phyloP scores from a whole-genome alignment of 108 stramenopile genomes.

The Poteriospumella lacustris region DNA sequence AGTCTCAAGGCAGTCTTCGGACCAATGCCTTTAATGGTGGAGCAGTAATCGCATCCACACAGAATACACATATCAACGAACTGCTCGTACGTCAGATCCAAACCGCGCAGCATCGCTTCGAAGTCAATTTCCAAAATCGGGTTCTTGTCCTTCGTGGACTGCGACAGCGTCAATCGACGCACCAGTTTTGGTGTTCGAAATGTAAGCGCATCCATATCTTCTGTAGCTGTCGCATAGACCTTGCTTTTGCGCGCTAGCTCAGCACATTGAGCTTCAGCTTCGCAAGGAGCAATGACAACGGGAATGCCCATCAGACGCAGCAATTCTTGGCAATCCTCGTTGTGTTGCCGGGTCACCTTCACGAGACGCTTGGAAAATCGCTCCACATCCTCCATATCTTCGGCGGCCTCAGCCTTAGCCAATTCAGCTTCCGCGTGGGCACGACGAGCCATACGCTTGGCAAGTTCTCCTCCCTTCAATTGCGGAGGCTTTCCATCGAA shows the following conservation, averaged over 20 bases:
- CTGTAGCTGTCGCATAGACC: constrained; percentile 92
- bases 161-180: constrained; percentile 45
- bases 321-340: constrained; percentile 60
- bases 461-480: constrained; percentile 80
- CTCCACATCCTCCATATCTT: constrained; percentile 54
- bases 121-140: constrained; percentile 79
- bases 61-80: constrained; percentile 98
- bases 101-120: constrained; percentile 74
- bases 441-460: constrained; percentile 85
- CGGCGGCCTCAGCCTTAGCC: constrained; percentile 67
- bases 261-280: constrained; percentile 24
- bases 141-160: constrained; percentile 66
- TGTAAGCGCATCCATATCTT: constrained; percentile 98
- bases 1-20: constrained; percentile 93
- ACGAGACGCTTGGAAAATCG: constrained; percentile 46
- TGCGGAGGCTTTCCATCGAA: constrained; percentile 97
- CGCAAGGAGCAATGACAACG: constrained; percentile 83
- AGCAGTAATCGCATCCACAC: constrained; percentile 94
- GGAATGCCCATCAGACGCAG: constrained; percentile 94
- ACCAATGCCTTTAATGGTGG: constrained; percentile 87
- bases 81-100: constrained; percentile 83
- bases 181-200: constrained; percentile 82
- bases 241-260: constrained; percentile 41
- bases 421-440: constrained; percentile 65
- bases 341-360: constrained; percentile 49